Conservation (phyloP, 1,284 basidiomycete species). For the Exsudoporus floridanus region DNA sequence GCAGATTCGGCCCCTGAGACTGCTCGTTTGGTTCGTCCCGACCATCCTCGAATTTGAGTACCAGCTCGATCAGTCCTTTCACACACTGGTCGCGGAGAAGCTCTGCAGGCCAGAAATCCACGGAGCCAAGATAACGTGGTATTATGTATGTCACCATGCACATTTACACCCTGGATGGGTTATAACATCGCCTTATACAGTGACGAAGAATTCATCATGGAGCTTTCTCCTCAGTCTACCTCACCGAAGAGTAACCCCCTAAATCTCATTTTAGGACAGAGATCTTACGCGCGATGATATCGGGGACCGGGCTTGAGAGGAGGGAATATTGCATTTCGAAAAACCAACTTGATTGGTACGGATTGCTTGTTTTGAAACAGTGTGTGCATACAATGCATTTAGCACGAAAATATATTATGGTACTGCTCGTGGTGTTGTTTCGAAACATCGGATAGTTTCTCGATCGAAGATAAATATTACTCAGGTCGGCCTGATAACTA, state of each 20-base stretch:
- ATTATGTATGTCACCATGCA: constrained; percentile 32
- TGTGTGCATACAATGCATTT: too few species aligned
- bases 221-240: constrained; percentile 22
- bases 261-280: constrained; percentile 4
- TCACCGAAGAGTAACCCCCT: constrained; percentile 28
- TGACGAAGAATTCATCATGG: constrained; percentile 37
- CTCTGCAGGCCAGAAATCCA: constrained; percentile 18
- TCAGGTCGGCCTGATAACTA: neutral
- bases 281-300: too few species aligned
- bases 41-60: constrained; percentile 34
- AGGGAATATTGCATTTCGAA: too few species aligned
- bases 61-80: constrained; percentile 34
- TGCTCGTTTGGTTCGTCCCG: constrained; percentile 38
- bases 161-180: neutral
- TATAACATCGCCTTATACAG: constrained; percentile 35
- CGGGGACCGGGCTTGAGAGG: too few species aligned
- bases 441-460: too few species aligned
- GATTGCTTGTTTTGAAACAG: too few species aligned
- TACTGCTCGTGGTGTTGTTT: too few species aligned
- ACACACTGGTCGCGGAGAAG: constrained; percentile 33
- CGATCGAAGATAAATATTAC: too few species aligned
- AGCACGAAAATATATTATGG: too few species aligned
- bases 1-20: constrained; percentile 62
- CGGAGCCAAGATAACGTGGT: constrained; percentile 34
- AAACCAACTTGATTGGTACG: too few species aligned